Conservation (phyloP, 2,329 filamentous ascomycete species). For the Colletotrichum sp. region DNA sequence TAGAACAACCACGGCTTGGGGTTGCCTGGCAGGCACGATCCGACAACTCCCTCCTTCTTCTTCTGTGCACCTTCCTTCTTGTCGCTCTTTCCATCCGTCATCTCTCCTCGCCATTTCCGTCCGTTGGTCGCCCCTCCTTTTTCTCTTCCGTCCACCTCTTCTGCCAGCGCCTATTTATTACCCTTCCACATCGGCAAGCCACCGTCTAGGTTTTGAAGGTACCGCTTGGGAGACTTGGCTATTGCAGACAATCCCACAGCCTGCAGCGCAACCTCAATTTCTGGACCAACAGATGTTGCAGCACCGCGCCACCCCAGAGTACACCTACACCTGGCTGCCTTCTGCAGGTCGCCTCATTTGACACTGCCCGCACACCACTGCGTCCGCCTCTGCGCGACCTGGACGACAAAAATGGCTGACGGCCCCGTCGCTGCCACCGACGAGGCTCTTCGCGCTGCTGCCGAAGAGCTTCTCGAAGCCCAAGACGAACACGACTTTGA, state of each 20-base stretch:
- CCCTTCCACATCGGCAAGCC: background rate
- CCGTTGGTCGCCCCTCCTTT: background rate
- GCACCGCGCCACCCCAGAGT: conserved; percentile 1
- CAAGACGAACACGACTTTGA: conserved; percentile 1
- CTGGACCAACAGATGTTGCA: conserved; percentile 14
- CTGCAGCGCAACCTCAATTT: background rate
- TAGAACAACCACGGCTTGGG: background rate
- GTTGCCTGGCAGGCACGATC: background rate
- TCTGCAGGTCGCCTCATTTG: conserved; percentile 20
- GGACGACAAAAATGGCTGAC: conserved; percentile 1
- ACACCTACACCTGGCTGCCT: background rate
- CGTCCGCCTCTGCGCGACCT: background rate
- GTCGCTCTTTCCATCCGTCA: background rate
- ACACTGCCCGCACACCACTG: background rate
- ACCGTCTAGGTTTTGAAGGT: background rate
- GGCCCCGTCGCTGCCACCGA: background rate
- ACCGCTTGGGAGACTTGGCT: background rate
- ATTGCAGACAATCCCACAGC: background rate
- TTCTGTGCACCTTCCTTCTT: background rate
- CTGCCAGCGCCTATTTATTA: background rate
- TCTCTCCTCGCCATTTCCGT: background rate
- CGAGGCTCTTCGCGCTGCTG: background rate
- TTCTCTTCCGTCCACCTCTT: background rate
- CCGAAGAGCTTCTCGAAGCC: conserved; percentile 11
- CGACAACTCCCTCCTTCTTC: background rate